Conservation (phyloP, 2,329 filamentous ascomycete genomes). For the Arthrobotrys megalospora region DNA sequence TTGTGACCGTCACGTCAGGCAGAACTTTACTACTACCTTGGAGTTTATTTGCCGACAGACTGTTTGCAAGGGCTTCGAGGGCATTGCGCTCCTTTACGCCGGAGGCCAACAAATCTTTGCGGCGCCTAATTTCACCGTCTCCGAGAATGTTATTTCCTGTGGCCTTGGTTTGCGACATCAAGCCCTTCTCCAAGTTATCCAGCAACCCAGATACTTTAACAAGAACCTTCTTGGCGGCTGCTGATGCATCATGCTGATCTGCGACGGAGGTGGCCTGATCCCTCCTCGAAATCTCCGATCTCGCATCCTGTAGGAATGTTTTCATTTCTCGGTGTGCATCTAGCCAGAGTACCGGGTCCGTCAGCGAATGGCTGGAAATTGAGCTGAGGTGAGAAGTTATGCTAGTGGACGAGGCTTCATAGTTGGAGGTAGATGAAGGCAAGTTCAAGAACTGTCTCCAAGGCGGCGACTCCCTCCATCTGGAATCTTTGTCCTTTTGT, state of each 20-base stretch:
- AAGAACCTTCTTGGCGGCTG: conserved; percentile 81
- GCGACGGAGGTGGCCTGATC: conserved; percentile 74
- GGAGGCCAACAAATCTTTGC: conserved; percentile 79
- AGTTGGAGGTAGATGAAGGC: conserved; percentile 70
- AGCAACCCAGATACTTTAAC: conserved; percentile 78
- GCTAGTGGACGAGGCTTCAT: conserved; percentile 67
- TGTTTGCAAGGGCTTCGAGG: conserved; percentile 80
- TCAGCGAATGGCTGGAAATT: conserved; percentile 68
- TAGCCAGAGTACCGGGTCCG: conserved; percentile 80
- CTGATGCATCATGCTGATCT: conserved; percentile 76
- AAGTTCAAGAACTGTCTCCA: conserved; percentile 83
- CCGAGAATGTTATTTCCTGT: conserved; percentile 36
- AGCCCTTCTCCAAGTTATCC: conserved; percentile 61
- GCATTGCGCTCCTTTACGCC: conserved; percentile 82
- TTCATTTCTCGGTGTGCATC: conserved; percentile 83
- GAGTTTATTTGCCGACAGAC: conserved; percentile 71
- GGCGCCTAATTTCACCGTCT: conserved; percentile 78
- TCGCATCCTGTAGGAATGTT: conserved; percentile 77
- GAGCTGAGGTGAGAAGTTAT: conserved; percentile 69
- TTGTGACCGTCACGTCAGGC: conserved; percentile 24
- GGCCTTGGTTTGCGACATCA: conserved; percentile 25
- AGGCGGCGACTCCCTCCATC: conserved; percentile 80
- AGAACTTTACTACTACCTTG: conserved; percentile 64
- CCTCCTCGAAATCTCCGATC: conserved; percentile 77
- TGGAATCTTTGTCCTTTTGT: conserved; percentile 79